phyloP scores from a whole-genome alignment of 768 basidiomycete genomes.

The Pleurotus cornucopiae region DNA sequence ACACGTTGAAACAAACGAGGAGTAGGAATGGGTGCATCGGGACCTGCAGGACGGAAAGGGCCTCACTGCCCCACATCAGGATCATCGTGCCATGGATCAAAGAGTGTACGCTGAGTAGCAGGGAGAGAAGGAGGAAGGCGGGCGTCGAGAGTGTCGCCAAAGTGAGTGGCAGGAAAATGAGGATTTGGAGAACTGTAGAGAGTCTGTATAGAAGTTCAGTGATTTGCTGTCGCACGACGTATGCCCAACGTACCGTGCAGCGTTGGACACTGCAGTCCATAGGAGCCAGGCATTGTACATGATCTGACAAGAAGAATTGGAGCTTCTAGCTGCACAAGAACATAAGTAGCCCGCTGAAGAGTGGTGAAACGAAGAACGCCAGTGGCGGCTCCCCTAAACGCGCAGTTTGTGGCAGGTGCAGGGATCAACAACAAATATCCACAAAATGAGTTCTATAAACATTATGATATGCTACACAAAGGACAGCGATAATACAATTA shows the following conservation, averaged over 20 bases:
- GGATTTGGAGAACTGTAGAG: slow-evolving; percentile 74
- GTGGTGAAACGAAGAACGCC: too few relatives aligned
- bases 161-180: slow-evolving; percentile 81
- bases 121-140: slow-evolving; percentile 78
- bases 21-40: slow-evolving; percentile 86
- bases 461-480: too few relatives aligned
- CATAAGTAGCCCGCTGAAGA: too few relatives aligned
- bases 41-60: slow-evolving; percentile 74
- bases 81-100: slow-evolving; percentile 80
- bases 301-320: slow-evolving; percentile 10
- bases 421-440: too few relatives aligned
- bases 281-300: slow-evolving; percentile 60
- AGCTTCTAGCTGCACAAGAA: not conserved
- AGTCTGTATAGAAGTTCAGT: slow-evolving; percentile 38
- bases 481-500: too few relatives aligned
- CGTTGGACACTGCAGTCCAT: slow-evolving; percentile 62
- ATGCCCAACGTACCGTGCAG: slow-evolving; percentile 44
- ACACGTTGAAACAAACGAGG: slow-evolving; percentile 82
- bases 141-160: slow-evolving; percentile 76
- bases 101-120: slow-evolving; percentile 71
- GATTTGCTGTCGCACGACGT: slow-evolving; percentile 1
- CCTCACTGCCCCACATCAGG: slow-evolving; percentile 65
- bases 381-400: too few relatives aligned
- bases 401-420: too few relatives aligned
- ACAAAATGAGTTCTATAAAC: too few relatives aligned